A percentile compares a stretch with the other conserved stretches of the same genome.
phyloP scores from a whole-genome alignment of 1,139 yeast species.

The Suhomyces yuchorum region DNA sequence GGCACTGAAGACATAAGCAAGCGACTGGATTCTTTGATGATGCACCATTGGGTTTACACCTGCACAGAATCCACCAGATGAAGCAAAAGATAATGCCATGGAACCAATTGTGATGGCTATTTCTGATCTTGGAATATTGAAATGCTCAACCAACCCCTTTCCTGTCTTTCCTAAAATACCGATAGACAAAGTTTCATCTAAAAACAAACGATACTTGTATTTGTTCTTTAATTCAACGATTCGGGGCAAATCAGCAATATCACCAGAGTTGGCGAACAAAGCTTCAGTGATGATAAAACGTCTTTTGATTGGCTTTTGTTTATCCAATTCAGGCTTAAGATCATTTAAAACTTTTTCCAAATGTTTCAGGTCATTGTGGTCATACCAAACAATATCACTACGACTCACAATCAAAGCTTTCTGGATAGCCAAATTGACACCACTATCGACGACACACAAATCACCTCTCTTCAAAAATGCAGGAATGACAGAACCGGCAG shows the following conservation, averaged over 20 bases:
- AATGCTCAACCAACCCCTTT: conserved; percentile 79
- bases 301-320: conserved; percentile 75
- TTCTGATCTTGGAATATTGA: conserved; percentile 61
- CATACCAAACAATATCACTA: conserved; percentile 79
- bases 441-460: conserved; percentile 83
- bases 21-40: conserved; percentile 88
- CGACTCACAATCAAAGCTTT: conserved; percentile 87
- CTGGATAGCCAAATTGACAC: conserved; percentile 75
- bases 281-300: conserved; percentile 92
- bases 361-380: conserved; percentile 87
- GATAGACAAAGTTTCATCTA: conserved; percentile 85
- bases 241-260: conserved; percentile 69
- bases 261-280: conserved; percentile 79
- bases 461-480: conserved; percentile 96
- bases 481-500: conserved; percentile 95
- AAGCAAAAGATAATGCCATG: conserved; percentile 78
- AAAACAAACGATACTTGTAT: conserved; percentile 79
- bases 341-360: conserved; percentile 67
- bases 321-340: conserved; percentile 63
- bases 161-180: conserved; percentile 88
- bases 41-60: conserved; percentile 84
- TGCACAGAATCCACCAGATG: conserved; percentile 94
- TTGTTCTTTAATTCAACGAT: conserved; percentile 75
- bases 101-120: conserved; percentile 88
- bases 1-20: conserved; percentile 92